Conservation (phyloP, 768 basidiomycete species). For the Infundibulicybe gibba region DNA sequence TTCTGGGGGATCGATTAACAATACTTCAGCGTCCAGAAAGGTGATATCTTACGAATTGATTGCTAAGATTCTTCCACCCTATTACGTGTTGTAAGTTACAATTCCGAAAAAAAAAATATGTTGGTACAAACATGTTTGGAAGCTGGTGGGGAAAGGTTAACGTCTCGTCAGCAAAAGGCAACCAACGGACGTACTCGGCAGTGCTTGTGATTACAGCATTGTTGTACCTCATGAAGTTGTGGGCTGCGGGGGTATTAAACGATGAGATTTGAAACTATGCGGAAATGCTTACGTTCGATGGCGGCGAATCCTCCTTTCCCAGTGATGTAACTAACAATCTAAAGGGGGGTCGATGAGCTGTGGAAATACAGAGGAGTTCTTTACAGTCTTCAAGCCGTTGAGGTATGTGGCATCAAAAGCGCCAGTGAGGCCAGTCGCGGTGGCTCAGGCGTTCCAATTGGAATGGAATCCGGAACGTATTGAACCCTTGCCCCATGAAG, state of each 20-base stretch:
- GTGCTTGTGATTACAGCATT: conserved; percentile 45
- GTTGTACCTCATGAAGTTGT: conserved; percentile 63
- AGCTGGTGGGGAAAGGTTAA: conserved; percentile 23
- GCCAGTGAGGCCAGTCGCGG: conserved; percentile 49
- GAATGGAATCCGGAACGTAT: conserved; percentile 64
- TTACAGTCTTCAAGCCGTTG: conserved; percentile 40
- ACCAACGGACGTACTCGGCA: conserved; percentile 30
- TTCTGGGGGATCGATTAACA: conserved; percentile 19
- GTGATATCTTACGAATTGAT: conserved; percentile 41
- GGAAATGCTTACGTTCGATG: conserved; percentile 44
- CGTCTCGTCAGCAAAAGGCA: background rate
- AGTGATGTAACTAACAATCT: conserved; percentile 61
- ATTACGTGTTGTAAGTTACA: background rate
- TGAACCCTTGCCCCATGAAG: conserved; percentile 54
- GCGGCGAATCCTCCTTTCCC: conserved; percentile 54
- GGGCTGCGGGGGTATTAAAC: conserved; percentile 28
- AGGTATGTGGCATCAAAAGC: conserved; percentile 52
- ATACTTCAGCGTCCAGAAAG: background rate
- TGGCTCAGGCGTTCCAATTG: conserved; percentile 52
- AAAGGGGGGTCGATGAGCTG: background rate
- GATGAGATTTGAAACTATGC: background rate
- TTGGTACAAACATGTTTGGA: conserved; percentile 41
- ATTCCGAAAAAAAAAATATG: background rate
- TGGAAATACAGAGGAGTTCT: conserved; percentile 4
- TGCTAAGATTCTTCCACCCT: conserved; percentile 60